These are phyloP conservation scores for Mycena galericulata DNA, from an alignment of 768 basidiomycete genomes.

Conservation along the genomic window DNA sequence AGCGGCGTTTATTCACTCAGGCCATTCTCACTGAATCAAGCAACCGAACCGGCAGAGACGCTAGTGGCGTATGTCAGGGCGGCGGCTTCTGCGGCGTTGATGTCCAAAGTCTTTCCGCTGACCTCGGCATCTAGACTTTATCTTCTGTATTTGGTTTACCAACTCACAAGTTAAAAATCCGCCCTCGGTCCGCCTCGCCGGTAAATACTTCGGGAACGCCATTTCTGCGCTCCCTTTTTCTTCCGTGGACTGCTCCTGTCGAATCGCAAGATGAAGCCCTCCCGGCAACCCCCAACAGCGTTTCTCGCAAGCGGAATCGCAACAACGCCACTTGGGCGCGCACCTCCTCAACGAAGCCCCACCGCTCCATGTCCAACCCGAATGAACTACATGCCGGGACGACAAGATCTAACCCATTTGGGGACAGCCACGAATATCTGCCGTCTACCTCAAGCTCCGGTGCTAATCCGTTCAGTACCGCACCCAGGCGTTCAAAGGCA, in stretches of 20 bases:
- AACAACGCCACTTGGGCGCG: slow-evolving; percentile 32
- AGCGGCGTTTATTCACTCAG: too few species aligned
- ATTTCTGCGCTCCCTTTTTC: slow-evolving; percentile 55
- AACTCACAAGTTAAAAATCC: slow-evolving; percentile 68
- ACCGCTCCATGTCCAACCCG: slow-evolving; percentile 49
- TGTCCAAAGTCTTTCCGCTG: slow-evolving; percentile 25
- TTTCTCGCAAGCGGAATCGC: slow-evolving; percentile 24
- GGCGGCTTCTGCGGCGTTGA: slow-evolving; percentile 16
- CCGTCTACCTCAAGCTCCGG: slow-evolving; percentile 23
- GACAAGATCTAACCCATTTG: slow-evolving; percentile 28
- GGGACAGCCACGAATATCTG: slow-evolving; percentile 27
- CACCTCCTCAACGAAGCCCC: slow-evolving; percentile 27
- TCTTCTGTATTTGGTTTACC: slow-evolving; percentile 68
- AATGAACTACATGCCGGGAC: slow-evolving; percentile 42
- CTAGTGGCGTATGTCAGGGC: slow-evolving; percentile 25
- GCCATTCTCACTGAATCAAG: slow-evolving; percentile 27
- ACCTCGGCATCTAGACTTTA: slow-evolving; percentile 60
- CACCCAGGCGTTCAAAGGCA: slow-evolving; percentile 8
- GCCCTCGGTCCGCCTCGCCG: slow-evolving; percentile 37
- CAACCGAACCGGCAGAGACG: slow-evolving; percentile 31
- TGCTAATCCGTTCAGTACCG: slow-evolving; percentile 27
- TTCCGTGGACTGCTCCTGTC: slow-evolving; percentile 38
- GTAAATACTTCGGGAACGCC: slow-evolving; percentile 34
- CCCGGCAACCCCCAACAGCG: neutral
- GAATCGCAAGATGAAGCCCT: slow-evolving; percentile 35